phyloP scores from a whole-genome alignment of 129 eudicot genomes.

The Daucus carota region DNA sequence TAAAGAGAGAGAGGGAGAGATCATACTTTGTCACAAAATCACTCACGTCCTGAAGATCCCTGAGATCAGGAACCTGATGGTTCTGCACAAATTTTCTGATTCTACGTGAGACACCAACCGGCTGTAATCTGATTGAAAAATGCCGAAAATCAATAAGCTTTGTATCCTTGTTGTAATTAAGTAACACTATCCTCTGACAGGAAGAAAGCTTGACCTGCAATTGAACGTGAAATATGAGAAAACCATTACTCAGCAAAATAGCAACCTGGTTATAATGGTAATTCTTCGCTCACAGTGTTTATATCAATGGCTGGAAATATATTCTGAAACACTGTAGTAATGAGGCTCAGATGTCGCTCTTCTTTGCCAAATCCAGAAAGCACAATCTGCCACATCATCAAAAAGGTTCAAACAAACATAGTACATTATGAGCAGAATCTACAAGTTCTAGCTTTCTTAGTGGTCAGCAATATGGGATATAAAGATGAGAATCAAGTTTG shows the following conservation, averaged over 20 bases:
- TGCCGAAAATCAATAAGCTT: slow-evolving; percentile 90
- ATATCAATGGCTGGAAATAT: slow-evolving; percentile 93
- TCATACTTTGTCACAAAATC: slow-evolving; percentile 83
- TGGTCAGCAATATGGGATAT: neutral
- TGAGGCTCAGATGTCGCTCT: slow-evolving; percentile 78
- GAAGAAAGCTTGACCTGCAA: slow-evolving; percentile 87
- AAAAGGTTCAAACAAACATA: neutral
- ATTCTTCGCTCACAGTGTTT: slow-evolving; percentile 60
- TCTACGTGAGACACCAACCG: slow-evolving; percentile 91
- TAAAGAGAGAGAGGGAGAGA: slow-evolving; percentile 5
- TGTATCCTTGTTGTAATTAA: slow-evolving; percentile 85
- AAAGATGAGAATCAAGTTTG: neutral
- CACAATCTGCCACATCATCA: slow-evolving; percentile 52
- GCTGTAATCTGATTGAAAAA: slow-evolving; percentile 86
- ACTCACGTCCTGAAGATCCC: slow-evolving; percentile 84
- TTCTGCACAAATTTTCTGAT: slow-evolving; percentile 92
- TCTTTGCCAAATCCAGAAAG: slow-evolving; percentile 93
- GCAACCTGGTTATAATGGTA: neutral
- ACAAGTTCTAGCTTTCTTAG: neutral
- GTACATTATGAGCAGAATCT: neutral
- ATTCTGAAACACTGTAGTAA: slow-evolving; percentile 85
- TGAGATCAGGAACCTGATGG: slow-evolving; percentile 84
- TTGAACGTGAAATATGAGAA: neutral
- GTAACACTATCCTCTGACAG: slow-evolving; percentile 89
- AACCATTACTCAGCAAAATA: neutral